These are phyloP conservation scores for Epicoccum sorghinum DNA, from an alignment of 2,329 filamentous ascomycete genomes.

Conservation along the genomic window DNA sequence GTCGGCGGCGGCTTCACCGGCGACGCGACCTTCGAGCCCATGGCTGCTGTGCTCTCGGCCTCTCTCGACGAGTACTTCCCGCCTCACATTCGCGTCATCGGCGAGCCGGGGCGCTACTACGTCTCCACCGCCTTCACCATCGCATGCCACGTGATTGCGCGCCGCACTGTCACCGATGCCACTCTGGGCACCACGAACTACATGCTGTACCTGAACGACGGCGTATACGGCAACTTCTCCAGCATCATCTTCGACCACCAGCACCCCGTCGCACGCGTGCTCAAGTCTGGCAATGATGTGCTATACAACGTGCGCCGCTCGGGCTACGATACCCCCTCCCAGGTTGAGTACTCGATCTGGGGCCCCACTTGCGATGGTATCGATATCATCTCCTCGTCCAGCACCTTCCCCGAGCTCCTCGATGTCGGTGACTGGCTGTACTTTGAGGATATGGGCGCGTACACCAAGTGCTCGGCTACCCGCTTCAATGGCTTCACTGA, in stretches of 20 bases:
- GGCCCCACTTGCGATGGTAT: conserved; percentile 98
- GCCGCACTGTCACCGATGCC: conserved; percentile 82
- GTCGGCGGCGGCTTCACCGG: conserved; percentile 92
- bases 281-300: conserved; percentile 66
- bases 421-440: conserved; percentile 98
- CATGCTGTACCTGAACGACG: conserved; percentile 98
- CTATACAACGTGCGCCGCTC: conserved; percentile 56
- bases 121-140: conserved; percentile 92
- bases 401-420: conserved; percentile 75
- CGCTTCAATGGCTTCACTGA: conserved; percentile 97
- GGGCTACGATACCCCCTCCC: conserved; percentile 55
- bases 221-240: conserved; percentile 97
- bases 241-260: conserved; percentile 99
- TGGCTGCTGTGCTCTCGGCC: conserved; percentile 78
- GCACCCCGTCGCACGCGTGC: conserved; percentile 81
- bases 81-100: conserved; percentile 81
- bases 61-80: conserved; percentile 91
- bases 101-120: conserved; percentile 96
- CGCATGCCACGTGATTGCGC: conserved; percentile 93
- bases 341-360: conserved; percentile 92
- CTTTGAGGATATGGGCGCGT: conserved; percentile 98
- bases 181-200: conserved; percentile 72
- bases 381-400: conserved; percentile 86
- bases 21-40: conserved; percentile 90
- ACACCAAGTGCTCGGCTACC: conserved; percentile 97